Percentiles rank a stretch among this genome's conserved stretches.
Evolutionary conservation across 2,329 filamentous ascomycete species (phyloP).

Genomic region (Macrophomina tecta): DNA sequence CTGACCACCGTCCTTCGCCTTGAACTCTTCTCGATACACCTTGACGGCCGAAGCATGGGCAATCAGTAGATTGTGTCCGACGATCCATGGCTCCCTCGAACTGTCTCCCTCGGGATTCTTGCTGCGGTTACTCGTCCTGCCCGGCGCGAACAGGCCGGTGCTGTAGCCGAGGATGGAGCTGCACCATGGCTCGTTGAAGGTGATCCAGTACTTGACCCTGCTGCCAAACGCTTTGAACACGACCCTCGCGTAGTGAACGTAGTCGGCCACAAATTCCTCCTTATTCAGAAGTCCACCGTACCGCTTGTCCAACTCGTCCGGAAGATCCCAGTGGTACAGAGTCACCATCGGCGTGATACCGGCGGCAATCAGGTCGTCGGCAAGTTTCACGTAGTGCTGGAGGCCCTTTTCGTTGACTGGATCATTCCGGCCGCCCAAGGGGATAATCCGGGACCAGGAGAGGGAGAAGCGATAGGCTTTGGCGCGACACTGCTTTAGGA

Average conservation of each 20-base stretch:
- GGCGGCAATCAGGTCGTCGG: constrained; percentile 42
- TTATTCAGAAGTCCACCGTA: constrained; percentile 84
- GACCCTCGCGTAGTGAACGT: constrained; percentile 76
- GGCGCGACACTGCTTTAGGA: constrained; percentile 76
- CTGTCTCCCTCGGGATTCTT: constrained; percentile 76
- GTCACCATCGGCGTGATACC: constrained; percentile 46
- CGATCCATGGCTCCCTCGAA: constrained; percentile 79
- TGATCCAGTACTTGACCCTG: constrained; percentile 87
- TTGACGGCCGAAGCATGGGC: constrained; percentile 83
- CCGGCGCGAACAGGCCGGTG: constrained; percentile 78
- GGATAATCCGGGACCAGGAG: constrained; percentile 47
- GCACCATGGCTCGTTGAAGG: constrained; percentile 91
- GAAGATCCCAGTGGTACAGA: constrained; percentile 53
- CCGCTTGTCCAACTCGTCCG: constrained; percentile 74
- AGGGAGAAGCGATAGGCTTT: constrained; percentile 56
- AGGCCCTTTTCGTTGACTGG: constrained; percentile 45
- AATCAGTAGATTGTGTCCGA: constrained; percentile 79
- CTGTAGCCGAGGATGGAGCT: constrained; percentile 81
- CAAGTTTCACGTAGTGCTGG: constrained; percentile 48
- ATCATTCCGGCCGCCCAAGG: constrained; percentile 64
- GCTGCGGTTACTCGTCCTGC: constrained; percentile 76
- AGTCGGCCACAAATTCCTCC: constrained; percentile 82
- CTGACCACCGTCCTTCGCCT: constrained; percentile 71
- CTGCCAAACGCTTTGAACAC: constrained; percentile 75
- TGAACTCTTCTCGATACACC: constrained; percentile 82